Conservation (phyloP, 331 rosid species). For the Malus hybrid region DNA sequence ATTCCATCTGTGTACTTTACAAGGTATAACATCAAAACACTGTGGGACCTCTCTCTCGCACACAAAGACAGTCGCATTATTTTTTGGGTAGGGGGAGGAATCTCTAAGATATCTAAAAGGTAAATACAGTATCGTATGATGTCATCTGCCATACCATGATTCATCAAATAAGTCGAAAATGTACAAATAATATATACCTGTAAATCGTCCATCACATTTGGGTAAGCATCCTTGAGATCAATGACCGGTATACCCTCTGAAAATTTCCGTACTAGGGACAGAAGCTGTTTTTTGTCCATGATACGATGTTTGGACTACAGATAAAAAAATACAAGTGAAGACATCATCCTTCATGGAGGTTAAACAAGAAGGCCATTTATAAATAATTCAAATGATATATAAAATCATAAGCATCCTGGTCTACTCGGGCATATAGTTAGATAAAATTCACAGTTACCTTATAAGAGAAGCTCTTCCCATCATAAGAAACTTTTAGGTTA, state of each 20-base stretch:
- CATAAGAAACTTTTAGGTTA: constrained; percentile 80
- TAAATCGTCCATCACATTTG: constrained; percentile 91
- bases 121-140: not conserved
- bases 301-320: constrained; percentile 81
- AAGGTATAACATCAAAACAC: not conserved
- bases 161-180: not conserved
- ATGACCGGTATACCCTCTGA: constrained; percentile 97
- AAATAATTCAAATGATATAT: constrained; percentile 3
- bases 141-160: not conserved
- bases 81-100: not conserved
- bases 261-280: constrained; percentile 60
- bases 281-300: constrained; percentile 69
- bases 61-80: not conserved
- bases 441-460: constrained; percentile 44
- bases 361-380: not conserved
- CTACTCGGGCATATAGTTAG: not conserved
- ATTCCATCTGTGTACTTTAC: not conserved
- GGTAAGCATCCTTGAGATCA: constrained; percentile 88
- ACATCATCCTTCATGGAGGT: constrained; percentile 19
- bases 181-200: constrained; percentile 42
- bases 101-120: not conserved
- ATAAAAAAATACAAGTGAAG: constrained; percentile 20
- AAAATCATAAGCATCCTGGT: not conserved
- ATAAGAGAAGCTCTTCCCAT: constrained; percentile 78
- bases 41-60: not conserved